These are phyloP conservation scores for Cyclocybe cylindracea DNA, from an alignment of 768 basidiomycete genomes.

Conservation along the genomic window DNA sequence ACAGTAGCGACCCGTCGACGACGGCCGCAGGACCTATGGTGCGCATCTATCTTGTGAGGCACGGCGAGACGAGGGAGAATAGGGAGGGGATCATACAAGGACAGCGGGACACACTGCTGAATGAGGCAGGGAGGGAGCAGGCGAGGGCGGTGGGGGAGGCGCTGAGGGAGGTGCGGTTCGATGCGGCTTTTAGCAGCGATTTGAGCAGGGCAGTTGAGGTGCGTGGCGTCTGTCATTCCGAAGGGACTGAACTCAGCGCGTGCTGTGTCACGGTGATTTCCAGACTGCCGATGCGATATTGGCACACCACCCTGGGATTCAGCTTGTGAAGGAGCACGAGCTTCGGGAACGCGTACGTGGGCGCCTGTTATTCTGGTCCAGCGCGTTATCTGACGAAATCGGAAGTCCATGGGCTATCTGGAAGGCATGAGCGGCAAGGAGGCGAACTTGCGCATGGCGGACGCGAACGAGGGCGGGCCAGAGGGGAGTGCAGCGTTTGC, in stretches of 20 bases:
- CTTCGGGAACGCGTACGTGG: constrained; percentile 66
- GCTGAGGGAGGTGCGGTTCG: constrained; percentile 56
- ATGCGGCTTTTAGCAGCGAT: constrained; percentile 69
- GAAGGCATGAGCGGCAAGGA: constrained; percentile 67
- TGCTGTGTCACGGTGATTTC: neutral
- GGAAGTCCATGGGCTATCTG: neutral
- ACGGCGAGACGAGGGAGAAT: constrained; percentile 80
- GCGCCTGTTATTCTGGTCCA: neutral
- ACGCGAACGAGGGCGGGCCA: constrained; percentile 23
- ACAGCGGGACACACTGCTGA: constrained; percentile 69
- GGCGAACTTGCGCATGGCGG: constrained; percentile 18
- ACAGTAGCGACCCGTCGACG: neutral
- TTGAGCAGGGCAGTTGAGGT: constrained; percentile 69
- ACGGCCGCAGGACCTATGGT: constrained; percentile 23
- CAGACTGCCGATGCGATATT: constrained; percentile 73
- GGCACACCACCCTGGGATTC: constrained; percentile 47
- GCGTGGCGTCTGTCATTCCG: constrained; percentile 5
- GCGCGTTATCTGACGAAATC: neutral
- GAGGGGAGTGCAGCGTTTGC: constrained; percentile 44
- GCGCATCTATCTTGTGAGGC: constrained; percentile 67
- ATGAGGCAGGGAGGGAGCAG: constrained; percentile 61
- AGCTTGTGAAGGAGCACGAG: constrained; percentile 42
- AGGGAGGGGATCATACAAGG: constrained; percentile 67
- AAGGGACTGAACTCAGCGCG: constrained; percentile 1
- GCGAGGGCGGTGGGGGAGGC: constrained; percentile 55